Conservation (phyloP, 148 eudicot genomes). For the Cornus suecica region DNA sequence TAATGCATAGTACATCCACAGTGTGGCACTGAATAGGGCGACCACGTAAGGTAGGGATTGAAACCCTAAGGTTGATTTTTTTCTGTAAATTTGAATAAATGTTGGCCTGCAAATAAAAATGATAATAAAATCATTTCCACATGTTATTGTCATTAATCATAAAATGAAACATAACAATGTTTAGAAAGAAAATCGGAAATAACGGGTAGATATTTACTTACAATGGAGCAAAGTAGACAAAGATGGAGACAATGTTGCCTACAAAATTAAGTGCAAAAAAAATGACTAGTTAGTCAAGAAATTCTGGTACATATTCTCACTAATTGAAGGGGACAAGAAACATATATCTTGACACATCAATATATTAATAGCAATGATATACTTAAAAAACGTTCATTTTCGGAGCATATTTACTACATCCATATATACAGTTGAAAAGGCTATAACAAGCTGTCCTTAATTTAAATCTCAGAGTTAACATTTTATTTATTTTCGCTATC, state of each 20-base stretch:
- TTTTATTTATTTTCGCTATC: neutral
- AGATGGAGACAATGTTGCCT: conserved; percentile 65
- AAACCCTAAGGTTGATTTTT: conserved; percentile 59
- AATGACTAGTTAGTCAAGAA: too few species aligned
- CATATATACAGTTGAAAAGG: neutral
- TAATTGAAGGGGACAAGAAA: too few species aligned
- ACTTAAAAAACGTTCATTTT: too few species aligned
- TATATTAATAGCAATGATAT: neutral
- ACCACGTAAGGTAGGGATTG: conserved; percentile 63
- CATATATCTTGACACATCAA: too few species aligned
- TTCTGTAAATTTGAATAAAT: conserved; percentile 44
- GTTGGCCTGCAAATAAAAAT: conserved; percentile 45
- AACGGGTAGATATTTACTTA: conserved; percentile 29
- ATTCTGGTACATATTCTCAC: too few species aligned
- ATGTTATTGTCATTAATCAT: neutral
- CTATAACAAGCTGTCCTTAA: neutral
- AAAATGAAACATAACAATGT: neutral
- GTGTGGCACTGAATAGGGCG: conserved; percentile 60
- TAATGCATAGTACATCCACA: conserved; percentile 75
- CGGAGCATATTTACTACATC: too few species aligned
- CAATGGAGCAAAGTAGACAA: conserved; percentile 74
- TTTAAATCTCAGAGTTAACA: too few species aligned
- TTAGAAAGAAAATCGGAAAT: neutral
- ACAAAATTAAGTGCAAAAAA: conserved; percentile 11
- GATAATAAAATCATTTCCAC: neutral